Evolutionary conservation across 805 yeast species (phyloP), one percentile per base, ranked within the genome.

Genomic region (Saturnispora dispora): DNA sequence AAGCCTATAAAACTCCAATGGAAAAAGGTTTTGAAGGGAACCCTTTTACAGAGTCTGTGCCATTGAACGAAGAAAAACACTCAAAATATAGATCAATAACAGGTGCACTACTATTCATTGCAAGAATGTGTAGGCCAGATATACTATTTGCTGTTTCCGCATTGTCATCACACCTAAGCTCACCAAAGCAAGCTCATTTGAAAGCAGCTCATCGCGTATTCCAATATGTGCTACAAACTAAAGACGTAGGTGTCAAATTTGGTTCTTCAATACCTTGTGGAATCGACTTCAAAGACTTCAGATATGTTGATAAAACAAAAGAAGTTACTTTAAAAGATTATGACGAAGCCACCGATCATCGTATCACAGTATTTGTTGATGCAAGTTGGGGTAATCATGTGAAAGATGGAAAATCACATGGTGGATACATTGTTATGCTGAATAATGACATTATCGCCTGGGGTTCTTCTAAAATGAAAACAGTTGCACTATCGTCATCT

Each of bases 121-220:
- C 53, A 4, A 52, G 47, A 22, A 49, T 54, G 15, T 53, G 50
- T 18, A 46, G 51, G 32, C n/a, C 41, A 23, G 53, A 52, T 28
- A 47, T 54, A 17, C 18, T 48, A 22, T 53, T 37, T 28, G 20
- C 47, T 10, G 45, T 47, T 17, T 45, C 45, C 11, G 5, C 40
- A 3, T 18, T 50, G 22, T 50, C 53, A 17, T 30, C 42, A 27
- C 20, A 43, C 11, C 7, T 39, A 10, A 35, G 22, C 23, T 18
- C 13, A 9, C 51, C 54, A 15, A 52, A 46, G 41, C 13, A 11
- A 22, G 22, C 20, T 20, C 51, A 52, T 35, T 8, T 48, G 7
- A 48, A 37, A 10, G 32, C 45, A 25, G 54, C 49, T 9, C 32
- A 23, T 15, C 41, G 52, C 25, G 17, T 45, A 10, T 11, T 47